phyloP scores from a whole-genome alignment of 164 flowering plant species.

The Echeveria elegans region DNA sequence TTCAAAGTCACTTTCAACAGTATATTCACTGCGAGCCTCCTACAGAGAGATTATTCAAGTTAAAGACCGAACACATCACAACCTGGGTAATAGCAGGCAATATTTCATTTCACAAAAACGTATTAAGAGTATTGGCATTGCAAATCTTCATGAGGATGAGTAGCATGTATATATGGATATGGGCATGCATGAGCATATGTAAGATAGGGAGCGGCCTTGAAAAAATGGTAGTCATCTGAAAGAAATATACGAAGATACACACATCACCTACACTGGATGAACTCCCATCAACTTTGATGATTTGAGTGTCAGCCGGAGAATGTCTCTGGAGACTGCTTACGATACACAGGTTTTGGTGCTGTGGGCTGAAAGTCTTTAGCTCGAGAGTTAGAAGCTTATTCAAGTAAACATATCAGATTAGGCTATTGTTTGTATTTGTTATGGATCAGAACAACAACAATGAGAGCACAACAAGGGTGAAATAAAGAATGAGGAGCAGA shows the following conservation, averaged over 20 bases:
- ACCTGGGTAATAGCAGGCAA: neutral
- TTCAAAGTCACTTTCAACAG: conserved; percentile 65
- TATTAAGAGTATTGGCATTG: too few species aligned
- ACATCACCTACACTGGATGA: conserved; percentile 63
- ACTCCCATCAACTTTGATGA: conserved; percentile 40
- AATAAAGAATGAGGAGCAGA: too few species aligned
- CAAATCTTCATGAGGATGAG: too few species aligned
- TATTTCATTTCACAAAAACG: too few species aligned
- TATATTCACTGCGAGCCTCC: conserved; percentile 88
- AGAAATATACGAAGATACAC: conserved; percentile 48
- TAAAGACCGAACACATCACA: neutral
- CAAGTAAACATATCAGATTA: conserved; percentile 63
- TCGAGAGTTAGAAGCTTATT: conserved; percentile 63
- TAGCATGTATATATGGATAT: too few species aligned
- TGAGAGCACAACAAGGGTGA: too few species aligned
- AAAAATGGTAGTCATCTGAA: conserved; percentile 85
- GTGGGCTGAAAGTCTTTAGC: conserved; percentile 87
- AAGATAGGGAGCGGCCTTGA: conserved; percentile 52
- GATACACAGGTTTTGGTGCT: conserved; percentile 45
- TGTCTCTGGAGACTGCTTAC: conserved; percentile 73
- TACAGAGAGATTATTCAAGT: conserved; percentile 21
- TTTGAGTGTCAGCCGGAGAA: conserved; percentile 42
- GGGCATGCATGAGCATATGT: too few species aligned
- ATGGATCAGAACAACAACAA: too few species aligned
- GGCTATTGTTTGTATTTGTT: conserved; percentile 89